A percentile compares a stretch with the other conserved stretches of the same genome.
Evolutionary conservation across 768 basidiomycete genomes (phyloP).

Genomic region (Serpula lacrymans): DNA sequence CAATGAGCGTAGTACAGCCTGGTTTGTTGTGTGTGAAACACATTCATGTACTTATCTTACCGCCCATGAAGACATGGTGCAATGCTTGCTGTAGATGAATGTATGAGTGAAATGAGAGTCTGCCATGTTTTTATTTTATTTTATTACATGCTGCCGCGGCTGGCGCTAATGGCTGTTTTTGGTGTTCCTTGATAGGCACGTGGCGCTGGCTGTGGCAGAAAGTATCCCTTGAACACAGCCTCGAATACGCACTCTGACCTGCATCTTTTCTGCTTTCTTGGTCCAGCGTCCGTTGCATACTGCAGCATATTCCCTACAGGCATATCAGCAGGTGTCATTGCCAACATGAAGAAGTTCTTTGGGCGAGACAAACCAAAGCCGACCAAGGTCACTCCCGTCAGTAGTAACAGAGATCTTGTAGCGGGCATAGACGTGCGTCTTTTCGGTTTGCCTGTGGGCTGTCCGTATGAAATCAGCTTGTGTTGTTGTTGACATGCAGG

Average conservation of each 20-base stretch:
- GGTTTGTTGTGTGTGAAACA: too few species aligned
- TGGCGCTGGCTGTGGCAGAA: constrained; percentile 2
- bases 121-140: too few species aligned
- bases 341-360: constrained; percentile 60
- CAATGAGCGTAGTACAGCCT: too few species aligned
- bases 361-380: constrained; percentile 45
- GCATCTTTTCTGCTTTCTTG: constrained; percentile 4
- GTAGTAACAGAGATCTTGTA: constrained; percentile 16
- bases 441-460: neutral
- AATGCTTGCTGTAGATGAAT: too few species aligned
- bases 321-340: neutral
- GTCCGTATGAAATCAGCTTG: neutral
- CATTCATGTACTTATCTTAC: too few species aligned
- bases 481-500: constrained; percentile 10
- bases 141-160: too few species aligned
- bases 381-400: constrained; percentile 24
- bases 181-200: too few species aligned
- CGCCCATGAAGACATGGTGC: too few species aligned
- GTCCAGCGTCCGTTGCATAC: constrained; percentile 6
- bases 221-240: too few species aligned
- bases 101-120: too few species aligned
- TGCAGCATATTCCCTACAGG: constrained; percentile 6
- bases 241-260: constrained; percentile 3
- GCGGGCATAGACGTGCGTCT: constrained; percentile 25
- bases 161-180: too few species aligned